A percentile compares a stretch with the other conserved stretches of the same genome.
phyloP scores from a whole-genome alignment of 2,329 filamentous ascomycete genomes.

The Penicillium concentricum region DNA sequence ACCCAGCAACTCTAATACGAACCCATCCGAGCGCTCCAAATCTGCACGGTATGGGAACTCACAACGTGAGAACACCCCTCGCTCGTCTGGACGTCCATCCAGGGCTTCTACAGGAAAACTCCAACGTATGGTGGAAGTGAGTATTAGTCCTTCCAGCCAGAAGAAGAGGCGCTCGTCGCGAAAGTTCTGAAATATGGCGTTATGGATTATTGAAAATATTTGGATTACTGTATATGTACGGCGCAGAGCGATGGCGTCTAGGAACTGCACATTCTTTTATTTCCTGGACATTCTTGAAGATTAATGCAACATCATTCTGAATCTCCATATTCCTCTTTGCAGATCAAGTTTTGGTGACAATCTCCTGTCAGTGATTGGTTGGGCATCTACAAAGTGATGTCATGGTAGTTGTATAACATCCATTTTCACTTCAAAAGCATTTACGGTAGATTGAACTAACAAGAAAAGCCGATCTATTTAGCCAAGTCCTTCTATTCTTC shows the following conservation, averaged over 20 bases:
- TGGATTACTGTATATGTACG: not conserved
- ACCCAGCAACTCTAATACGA: not conserved
- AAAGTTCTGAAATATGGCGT: conserved; percentile 5
- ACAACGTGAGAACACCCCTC: conserved; percentile 8
- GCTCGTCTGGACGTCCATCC: conserved; percentile 16
- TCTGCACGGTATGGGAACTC: not conserved
- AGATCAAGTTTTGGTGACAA: conserved; percentile 15
- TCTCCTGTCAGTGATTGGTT: conserved; percentile 15
- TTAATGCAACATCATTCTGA: not conserved
- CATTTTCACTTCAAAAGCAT: not conserved
- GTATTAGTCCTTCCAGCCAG: conserved; percentile 17
- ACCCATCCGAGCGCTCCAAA: not conserved
- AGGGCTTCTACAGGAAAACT: conserved; percentile 20
- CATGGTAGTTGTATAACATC: not conserved
- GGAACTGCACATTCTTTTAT: conserved; percentile 7
- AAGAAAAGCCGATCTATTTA: not conserved
- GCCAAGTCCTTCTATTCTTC: not conserved
- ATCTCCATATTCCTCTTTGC: not conserved
- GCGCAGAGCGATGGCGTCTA: conserved; percentile 9
- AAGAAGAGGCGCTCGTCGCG: conserved; percentile 15
- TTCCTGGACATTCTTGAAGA: conserved; percentile 4
- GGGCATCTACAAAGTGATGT: conserved; percentile 15
- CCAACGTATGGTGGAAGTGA: conserved; percentile 21
- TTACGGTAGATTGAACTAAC: not conserved
- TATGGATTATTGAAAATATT: not conserved